Conservation (phyloP, 164 flowering plant genomes). For the Chloranthus sessilifolius region DNA sequence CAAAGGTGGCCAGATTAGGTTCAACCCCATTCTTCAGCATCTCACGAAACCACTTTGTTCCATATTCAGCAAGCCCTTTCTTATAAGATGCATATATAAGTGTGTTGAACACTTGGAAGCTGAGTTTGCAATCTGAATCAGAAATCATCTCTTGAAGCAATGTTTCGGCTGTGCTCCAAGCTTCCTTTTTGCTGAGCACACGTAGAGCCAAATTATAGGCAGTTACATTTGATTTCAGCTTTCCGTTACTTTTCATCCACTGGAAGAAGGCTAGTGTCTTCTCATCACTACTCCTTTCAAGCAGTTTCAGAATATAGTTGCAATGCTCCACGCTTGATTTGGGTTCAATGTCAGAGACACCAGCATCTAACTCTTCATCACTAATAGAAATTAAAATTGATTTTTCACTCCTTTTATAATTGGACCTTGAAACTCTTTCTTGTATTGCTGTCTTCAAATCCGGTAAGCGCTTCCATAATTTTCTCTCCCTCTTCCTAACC, state of each 20-base stretch:
- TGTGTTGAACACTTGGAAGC: conserved; percentile 63
- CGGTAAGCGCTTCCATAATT: conserved; percentile 25
- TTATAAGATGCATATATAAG: conserved; percentile 67
- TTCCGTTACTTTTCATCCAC: conserved; percentile 76
- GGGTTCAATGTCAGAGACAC: conserved; percentile 24
- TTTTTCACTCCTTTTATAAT: conserved; percentile 13
- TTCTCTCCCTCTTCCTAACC: conserved; percentile 14
- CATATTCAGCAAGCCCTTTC: conserved; percentile 41
- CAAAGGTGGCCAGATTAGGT: conserved; percentile 80
- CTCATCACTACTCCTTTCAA: conserved; percentile 41
- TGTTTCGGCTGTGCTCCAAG: conserved; percentile 58
- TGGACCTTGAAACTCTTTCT: conserved; percentile 14
- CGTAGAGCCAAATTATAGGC: conserved; percentile 60
- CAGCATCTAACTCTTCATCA: conserved; percentile 28
- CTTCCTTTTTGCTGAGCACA: conserved; percentile 57
- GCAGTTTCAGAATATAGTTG: conserved; percentile 43
- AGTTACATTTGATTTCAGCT: conserved; percentile 42
- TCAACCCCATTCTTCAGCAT: conserved; percentile 62
- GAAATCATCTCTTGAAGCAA: conserved; percentile 41
- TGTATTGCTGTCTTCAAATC: conserved; percentile 15
- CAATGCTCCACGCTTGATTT: conserved; percentile 48
- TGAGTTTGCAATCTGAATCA: conserved; percentile 33
- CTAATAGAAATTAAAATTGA: conserved; percentile 8
- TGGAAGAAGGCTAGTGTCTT: conserved; percentile 52
- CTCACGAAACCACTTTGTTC: conserved; percentile 61